Evolutionary conservation across 176 grass and related monocot genomes (phyloP).

Genomic region (Tillandsia fasciculata): DNA sequence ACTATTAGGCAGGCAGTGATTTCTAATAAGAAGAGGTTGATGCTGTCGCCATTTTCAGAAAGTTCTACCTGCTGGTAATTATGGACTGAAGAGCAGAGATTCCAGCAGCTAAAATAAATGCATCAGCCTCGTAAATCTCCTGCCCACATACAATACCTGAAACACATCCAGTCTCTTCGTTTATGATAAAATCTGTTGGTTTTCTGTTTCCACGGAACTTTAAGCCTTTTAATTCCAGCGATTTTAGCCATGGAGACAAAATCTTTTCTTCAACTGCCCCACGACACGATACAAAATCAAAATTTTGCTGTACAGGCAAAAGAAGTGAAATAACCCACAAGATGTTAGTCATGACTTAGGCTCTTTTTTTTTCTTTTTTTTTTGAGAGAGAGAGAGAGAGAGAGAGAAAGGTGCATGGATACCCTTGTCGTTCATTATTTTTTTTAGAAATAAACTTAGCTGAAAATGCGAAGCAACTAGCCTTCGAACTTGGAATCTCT

Average conservation of each 20-base stretch:
- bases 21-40: background rate
- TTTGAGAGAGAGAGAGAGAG: too few species aligned
- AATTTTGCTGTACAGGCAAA: slow-evolving; percentile 60
- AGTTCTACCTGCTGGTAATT: slow-evolving; percentile 48
- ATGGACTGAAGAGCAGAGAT: slow-evolving; percentile 55
- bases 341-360: background rate
- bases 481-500: too few species aligned
- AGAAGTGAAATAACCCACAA: slow-evolving; percentile 1
- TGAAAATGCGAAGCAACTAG: too few species aligned
- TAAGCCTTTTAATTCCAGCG: slow-evolving; percentile 53
- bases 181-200: slow-evolving; percentile 39
- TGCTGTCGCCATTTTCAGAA: background rate
- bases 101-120: slow-evolving; percentile 66
- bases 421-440: too few species aligned
- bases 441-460: too few species aligned
- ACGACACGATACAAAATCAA: slow-evolving; percentile 59
- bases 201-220: slow-evolving; percentile 45
- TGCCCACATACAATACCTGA: slow-evolving; percentile 49
- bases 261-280: slow-evolving; percentile 52
- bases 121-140: slow-evolving; percentile 59
- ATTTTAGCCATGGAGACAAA: slow-evolving; percentile 75
- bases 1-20: background rate
- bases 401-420: too few species aligned
- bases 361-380: too few species aligned
- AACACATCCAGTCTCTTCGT: slow-evolving; percentile 44